A percentile compares a stretch with the other conserved stretches of the same genome.
Evolutionary conservation across 2,329 filamentous ascomycete genomes (phyloP).

Genomic region (Periconia sp.): DNA sequence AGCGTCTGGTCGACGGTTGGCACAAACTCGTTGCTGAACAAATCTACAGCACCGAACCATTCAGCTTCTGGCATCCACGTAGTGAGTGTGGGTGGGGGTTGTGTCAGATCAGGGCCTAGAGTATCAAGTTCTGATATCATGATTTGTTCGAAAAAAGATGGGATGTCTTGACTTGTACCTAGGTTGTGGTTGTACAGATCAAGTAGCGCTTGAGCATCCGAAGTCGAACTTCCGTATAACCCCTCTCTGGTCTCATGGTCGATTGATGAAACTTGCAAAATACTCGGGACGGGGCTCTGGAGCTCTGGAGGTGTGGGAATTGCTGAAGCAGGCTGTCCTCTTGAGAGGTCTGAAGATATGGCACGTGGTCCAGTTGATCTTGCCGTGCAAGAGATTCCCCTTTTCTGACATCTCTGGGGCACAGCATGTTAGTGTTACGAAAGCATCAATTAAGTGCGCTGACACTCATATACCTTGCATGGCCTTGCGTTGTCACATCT

Average conservation of each 20-base stretch:
- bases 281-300: too few species aligned
- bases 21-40: constrained; percentile 23
- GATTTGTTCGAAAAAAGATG: constrained; percentile 23
- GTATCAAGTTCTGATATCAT: constrained; percentile 27
- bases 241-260: too few species aligned
- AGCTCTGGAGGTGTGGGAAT: constrained; percentile 1
- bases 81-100: constrained; percentile 21
- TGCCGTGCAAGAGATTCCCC: background rate
- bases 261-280: too few species aligned
- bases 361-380: background rate
- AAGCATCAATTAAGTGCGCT: background rate
- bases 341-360: background rate
- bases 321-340: constrained; percentile 1
- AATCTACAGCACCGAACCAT: constrained; percentile 20
- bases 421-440: background rate
- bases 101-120: constrained; percentile 16
- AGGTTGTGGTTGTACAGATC: constrained; percentile 13
- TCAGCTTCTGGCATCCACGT: constrained; percentile 26
- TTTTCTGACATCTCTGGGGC: constrained; percentile 2
- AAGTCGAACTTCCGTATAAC: background rate
- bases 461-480: constrained; percentile 26
- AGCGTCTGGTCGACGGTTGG: constrained; percentile 21
- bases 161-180: constrained; percentile 8
- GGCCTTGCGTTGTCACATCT: constrained; percentile 38
- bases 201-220: constrained; percentile 17